Evolutionary conservation across 129 eudicot genomes (phyloP).

Genomic region (Arctium minus): DNA sequence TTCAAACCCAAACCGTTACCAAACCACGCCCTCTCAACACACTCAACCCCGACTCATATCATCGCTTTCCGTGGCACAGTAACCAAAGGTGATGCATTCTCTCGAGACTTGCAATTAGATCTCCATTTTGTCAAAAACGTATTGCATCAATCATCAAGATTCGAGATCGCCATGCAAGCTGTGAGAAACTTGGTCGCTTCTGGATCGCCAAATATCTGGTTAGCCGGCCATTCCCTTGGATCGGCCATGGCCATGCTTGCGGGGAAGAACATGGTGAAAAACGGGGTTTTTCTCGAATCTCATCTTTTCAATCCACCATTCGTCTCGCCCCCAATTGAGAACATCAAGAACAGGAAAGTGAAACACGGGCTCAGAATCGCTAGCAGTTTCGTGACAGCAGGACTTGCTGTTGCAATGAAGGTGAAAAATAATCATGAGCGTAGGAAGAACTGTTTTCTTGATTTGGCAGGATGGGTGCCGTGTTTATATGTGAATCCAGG

Average conservation of each 20-base stretch:
- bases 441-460: slow-evolving; percentile 36
- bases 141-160: slow-evolving; percentile 70
- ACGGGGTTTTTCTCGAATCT: slow-evolving; percentile 52
- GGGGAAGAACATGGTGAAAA: slow-evolving; percentile 75
- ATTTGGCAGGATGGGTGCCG: slow-evolving; percentile 66
- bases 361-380: slow-evolving; percentile 84
- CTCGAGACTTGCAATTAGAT: slow-evolving; percentile 66
- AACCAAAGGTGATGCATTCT: slow-evolving; percentile 65
- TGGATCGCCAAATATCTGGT: slow-evolving; percentile 55
- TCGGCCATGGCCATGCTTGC: slow-evolving; percentile 88
- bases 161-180: slow-evolving; percentile 64
- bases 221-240: slow-evolving; percentile 91
- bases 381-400: slow-evolving; percentile 84
- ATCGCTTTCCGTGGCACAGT: slow-evolving; percentile 87
- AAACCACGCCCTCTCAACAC: slow-evolving; percentile 10
- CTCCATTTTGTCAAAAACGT: slow-evolving; percentile 60
- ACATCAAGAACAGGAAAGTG: slow-evolving; percentile 60
- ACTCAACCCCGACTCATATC: slow-evolving; percentile 44
- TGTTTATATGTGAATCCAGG: slow-evolving; percentile 69
- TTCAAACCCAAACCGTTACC: slow-evolving; percentile 29
- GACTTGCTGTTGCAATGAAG: slow-evolving; percentile 69
- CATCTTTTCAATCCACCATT: slow-evolving; percentile 88
- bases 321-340: slow-evolving; percentile 81
- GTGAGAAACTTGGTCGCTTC: slow-evolving; percentile 65
- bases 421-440: slow-evolving; percentile 27